A percentile compares a stretch with the other conserved stretches of the same genome.
phyloP scores from a whole-genome alignment of 768 basidiomycete species.

The Russula olivacea region DNA sequence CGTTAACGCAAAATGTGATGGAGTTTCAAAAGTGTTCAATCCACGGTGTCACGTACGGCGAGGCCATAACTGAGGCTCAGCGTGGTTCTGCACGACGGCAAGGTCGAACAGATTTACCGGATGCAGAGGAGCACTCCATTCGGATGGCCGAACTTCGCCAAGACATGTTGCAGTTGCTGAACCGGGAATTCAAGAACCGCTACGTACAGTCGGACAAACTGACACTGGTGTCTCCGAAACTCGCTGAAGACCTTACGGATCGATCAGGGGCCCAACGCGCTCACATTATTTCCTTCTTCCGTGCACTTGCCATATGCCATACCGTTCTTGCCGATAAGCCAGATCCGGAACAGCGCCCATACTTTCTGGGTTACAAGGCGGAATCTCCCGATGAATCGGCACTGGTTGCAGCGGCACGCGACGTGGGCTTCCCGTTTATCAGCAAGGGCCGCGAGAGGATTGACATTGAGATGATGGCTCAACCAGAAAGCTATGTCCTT shows the following conservation, averaged over 20 bases:
- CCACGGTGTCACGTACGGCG: constrained; percentile 78
- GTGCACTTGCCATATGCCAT: constrained; percentile 93
- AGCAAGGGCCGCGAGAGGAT: constrained; percentile 64
- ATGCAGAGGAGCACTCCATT: constrained; percentile 64
- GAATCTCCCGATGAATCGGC: constrained; percentile 96
- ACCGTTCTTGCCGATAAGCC: constrained; percentile 79
- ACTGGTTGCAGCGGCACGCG: constrained; percentile 84
- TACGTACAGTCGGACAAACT: constrained; percentile 76
- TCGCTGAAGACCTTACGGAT: constrained; percentile 72
- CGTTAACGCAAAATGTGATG: constrained; percentile 97
- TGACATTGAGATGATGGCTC: constrained; percentile 90
- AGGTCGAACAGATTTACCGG: constrained; percentile 57
- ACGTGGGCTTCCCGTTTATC: constrained; percentile 90
- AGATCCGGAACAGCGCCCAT: constrained; percentile 54
- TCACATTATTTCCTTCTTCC: constrained; percentile 80
- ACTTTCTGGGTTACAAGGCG: constrained; percentile 81
- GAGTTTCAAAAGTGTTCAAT: constrained; percentile 96
- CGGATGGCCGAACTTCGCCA: constrained; percentile 61
- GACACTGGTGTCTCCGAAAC: constrained; percentile 81
- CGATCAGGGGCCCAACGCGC: constrained; percentile 51
- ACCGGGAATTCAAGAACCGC: constrained; percentile 80
- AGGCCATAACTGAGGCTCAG: constrained; percentile 93
- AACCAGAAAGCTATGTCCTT: constrained; percentile 71
- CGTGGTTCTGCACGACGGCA: constrained; percentile 84
- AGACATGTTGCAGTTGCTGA: constrained; percentile 71